Evolutionary conservation across 495 filamentous ascomycete species (phyloP), one percentile per base, ranked within the genome.

Genomic region (Antarctomyces pellizariae): DNA sequence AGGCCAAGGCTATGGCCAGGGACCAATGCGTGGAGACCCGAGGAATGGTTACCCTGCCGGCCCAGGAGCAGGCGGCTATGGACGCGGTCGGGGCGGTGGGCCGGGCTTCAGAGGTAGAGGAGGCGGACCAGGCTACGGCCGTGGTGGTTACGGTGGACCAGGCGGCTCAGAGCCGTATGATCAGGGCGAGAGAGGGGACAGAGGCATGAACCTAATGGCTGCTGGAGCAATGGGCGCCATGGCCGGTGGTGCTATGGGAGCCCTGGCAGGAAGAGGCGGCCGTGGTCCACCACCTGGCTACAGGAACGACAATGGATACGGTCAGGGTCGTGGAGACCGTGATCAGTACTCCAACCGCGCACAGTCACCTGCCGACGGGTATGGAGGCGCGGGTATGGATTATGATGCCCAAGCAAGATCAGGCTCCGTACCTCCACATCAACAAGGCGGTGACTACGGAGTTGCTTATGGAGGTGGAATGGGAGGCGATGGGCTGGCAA

Each of bases 11-110:
- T 58, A 54, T 31, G 47, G 54, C 9, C 44, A 70, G 44, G 58
- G n/a, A n/a, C n/a, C n/a, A n/a, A n/a, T n/a, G n/a, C n/a, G n/a
- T n/a, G n/a, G n/a, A n/a, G n/a, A n/a, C n/a, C n/a, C n/a, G n/a
- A n/a, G n/a, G n/a, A n/a, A n/a, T n/a, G n/a, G n/a, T n/a, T n/a
- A n/a, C n/a, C n/a, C n/a, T n/a, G n/a, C n/a, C n/a, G n/a, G n/a
- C n/a, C n/a, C n/a, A n/a, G n/a, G n/a, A n/a, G n/a, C n/a, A n/a
- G n/a, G n/a, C n/a, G n/a, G n/a, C n/a, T n/a, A n/a, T 36, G 56
- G 59, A 26, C 62, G 58, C 0, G 53, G 53, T 22, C 56, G 55
- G 10, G 52, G 51, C 7, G 50, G 48, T 20, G 58, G 59, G 22
- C 24, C 31, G 13, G 34, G 38, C 2, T 40, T 31, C 18, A 35